Base-by-base conservation (phyloP, 1,139 yeast species). In the Yamadazyma dushanensis region DNA sequence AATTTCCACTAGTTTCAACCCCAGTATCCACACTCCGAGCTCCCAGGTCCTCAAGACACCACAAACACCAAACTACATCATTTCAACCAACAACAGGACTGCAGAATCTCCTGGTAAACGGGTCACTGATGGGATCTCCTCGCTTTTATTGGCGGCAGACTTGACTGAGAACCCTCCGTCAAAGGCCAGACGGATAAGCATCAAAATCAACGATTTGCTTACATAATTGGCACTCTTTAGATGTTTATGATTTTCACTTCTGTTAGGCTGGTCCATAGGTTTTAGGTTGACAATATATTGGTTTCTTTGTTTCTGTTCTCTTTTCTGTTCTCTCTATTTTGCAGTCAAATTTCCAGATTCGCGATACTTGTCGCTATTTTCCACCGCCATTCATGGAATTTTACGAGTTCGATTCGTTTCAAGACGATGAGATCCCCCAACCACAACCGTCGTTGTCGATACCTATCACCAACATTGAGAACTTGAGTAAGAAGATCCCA, bases 371-470 rank as follows among this genome's bases (percentile, higher is more conserved):
- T 27, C 30, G 30, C 30, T 20, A 27, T 17, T 25, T 24, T 10
- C 8, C 9, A 8, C 13, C 34, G 17, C 6, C 14, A 11, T n/a
- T 34, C 23, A 70, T 70, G 76, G 76, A 70, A 49, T 70, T 67
- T 44, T 57, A 70, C 33, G 75, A 66, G 44, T 68, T 63, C 37
- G 74, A 67, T 34, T 52, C 70, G 16, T 64, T 61, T 38, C 56
- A 55, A 30, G 52, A 49, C 22, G 63, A 54, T 32, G 53, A 52
- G 35, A 50, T 64, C 16, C 73, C 73, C 4, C 68, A 63, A 33
- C 75, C 75, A 4, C 73, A 69, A 39, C 73, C 74, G 15, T 66
- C 75, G n/a, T 58, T 70, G 23, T 57, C 72, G n/a, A 47, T 70
- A 18, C 73, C 75, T 2, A 51, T 68, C 10, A 51, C 68, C n/a